Percentiles rank a stretch among this genome's conserved stretches.
Evolutionary conservation across 495 filamentous ascomycete species (phyloP).

Genomic region (Echria macrotheca): DNA sequence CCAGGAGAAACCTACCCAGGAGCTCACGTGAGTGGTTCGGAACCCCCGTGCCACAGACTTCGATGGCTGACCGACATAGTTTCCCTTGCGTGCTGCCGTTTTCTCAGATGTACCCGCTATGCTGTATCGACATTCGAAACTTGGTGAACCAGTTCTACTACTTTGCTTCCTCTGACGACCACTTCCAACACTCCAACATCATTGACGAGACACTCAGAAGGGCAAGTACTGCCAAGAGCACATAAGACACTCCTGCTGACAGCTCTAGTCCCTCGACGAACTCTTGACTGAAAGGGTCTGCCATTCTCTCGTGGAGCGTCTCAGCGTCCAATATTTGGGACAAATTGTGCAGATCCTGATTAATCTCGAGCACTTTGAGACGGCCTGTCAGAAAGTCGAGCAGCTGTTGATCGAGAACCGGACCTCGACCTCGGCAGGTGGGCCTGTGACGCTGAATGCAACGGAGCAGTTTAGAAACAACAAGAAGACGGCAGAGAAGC

Average conservation of each 20-base stretch:
- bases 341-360: conserved; percentile 98
- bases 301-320: conserved; percentile 77
- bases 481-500: conserved; percentile 93
- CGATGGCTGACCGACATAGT: conserved; percentile 40
- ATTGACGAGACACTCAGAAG: conserved; percentile 85
- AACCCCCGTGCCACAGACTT: background rate
- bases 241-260: background rate
- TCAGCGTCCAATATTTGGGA: conserved; percentile 87
- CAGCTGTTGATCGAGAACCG: conserved; percentile 73
- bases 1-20: conserved; percentile 68
- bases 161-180: conserved; percentile 71
- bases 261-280: conserved; percentile 62
- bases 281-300: conserved; percentile 88
- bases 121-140: conserved; percentile 95
- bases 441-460: conserved; percentile 67
- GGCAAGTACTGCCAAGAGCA: conserved; percentile 30
- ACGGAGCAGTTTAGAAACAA: conserved; percentile 81
- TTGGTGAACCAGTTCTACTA: conserved; percentile 95
- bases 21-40: conserved; percentile 58
- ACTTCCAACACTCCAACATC: conserved; percentile 78
- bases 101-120: conserved; percentile 97
- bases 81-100: conserved; percentile 93
- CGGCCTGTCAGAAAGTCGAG: conserved; percentile 82
- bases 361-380: conserved; percentile 95
- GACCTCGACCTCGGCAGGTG: conserved; percentile 68